phyloP scores from a whole-genome alignment of 352 stramenopile species.

The Phytopythium sindhum region DNA sequence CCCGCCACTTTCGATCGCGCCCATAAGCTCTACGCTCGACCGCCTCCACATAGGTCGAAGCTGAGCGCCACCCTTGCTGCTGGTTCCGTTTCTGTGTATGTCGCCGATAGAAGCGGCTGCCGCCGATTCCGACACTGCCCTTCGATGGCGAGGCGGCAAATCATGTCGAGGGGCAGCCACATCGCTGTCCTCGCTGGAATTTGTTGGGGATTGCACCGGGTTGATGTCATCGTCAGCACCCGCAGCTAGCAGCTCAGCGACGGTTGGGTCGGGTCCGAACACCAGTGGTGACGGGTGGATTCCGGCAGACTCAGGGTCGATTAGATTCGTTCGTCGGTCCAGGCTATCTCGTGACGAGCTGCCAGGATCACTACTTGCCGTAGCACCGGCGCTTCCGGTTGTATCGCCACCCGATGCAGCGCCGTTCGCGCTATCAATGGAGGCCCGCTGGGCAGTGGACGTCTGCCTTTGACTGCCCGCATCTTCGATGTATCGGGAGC shows the following conservation, averaged over 20 bases:
- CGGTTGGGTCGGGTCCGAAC: slow-evolving; percentile 27
- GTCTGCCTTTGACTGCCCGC: slow-evolving; percentile 30
- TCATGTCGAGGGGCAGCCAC: slow-evolving; percentile 7
- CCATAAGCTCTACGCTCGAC: slow-evolving; percentile 63
- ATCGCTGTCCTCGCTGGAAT: slow-evolving; percentile 19
- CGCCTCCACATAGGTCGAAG: slow-evolving; percentile 26
- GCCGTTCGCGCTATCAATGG: background rate
- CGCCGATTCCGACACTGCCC: slow-evolving; percentile 28
- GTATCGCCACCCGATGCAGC: background rate
- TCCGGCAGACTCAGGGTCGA: slow-evolving; percentile 12
- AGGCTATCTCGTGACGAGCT: slow-evolving; percentile 3
- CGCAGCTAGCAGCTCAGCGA: slow-evolving; percentile 7
- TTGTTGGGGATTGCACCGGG: slow-evolving; percentile 24
- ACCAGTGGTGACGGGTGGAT: slow-evolving; percentile 35
- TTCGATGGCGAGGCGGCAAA: slow-evolving; percentile 13
- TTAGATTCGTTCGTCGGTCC: slow-evolving; percentile 19
- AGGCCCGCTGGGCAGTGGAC: slow-evolving; percentile 9
- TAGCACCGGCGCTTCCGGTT: background rate
- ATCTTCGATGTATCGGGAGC: slow-evolving; percentile 43
- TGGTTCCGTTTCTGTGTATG: background rate
- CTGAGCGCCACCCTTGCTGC: background rate
- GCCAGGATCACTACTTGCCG: background rate
- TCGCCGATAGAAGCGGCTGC: slow-evolving; percentile 7
- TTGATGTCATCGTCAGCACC: background rate
- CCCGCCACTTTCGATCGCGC: slow-evolving; percentile 54